Evolutionary conservation across 805 yeast species (phyloP).

Genomic region (Cyberlindnera veronae): DNA sequence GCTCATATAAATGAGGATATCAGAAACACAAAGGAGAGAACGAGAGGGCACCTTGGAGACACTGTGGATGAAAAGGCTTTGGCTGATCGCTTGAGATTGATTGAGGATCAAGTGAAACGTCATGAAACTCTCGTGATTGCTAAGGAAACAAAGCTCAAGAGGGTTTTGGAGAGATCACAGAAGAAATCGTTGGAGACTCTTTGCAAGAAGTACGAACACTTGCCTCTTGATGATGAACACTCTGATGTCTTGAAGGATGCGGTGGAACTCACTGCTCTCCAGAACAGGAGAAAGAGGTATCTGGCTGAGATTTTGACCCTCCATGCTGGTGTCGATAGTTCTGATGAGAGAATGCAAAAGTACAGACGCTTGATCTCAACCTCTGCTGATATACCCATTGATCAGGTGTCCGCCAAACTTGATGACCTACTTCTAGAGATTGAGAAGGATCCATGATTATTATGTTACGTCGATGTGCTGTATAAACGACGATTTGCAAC

Average conservation of each 20-base stretch:
- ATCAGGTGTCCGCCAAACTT: constrained; percentile 63
- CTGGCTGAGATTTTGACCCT: constrained; percentile 33
- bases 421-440: constrained; percentile 50
- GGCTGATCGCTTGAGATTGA: constrained; percentile 4
- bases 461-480: neutral
- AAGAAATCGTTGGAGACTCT: constrained; percentile 15
- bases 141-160: constrained; percentile 26
- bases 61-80: constrained; percentile 15
- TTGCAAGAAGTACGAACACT: constrained; percentile 1
- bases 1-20: constrained; percentile 40
- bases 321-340: constrained; percentile 28
- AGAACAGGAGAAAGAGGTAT: constrained; percentile 37
- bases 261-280: constrained; percentile 38
- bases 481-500: neutral
- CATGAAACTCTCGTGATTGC: constrained; percentile 16
- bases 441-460: constrained; percentile 10
- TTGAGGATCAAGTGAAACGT: constrained; percentile 22
- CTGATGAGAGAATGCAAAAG: constrained; percentile 54
- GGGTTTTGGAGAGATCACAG: constrained; percentile 32
- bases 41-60: constrained; percentile 24
- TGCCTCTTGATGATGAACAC: neutral
- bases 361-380: constrained; percentile 66
- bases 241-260: constrained; percentile 23
- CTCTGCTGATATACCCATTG: constrained; percentile 63
- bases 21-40: constrained; percentile 28